Base-by-base conservation (phyloP, 2,329 filamentous ascomycete genomes). In the Penicillium sp. region DNA sequence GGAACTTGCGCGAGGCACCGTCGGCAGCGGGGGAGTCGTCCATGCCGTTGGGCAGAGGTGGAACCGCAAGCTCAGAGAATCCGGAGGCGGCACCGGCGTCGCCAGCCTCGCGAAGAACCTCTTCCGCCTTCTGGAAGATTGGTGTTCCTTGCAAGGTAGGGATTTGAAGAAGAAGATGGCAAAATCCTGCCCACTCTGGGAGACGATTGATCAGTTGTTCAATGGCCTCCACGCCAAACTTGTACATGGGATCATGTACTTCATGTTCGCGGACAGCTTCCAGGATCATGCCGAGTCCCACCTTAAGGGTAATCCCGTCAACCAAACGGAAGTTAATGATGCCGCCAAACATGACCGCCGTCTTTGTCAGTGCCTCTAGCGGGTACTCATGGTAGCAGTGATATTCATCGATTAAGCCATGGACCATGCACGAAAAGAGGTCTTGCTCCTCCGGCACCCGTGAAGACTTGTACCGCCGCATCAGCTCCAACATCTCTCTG, bases 381-480 rank as follows among this genome's bases (percentile, higher is more conserved):
- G 95, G 95, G 68, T 98, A 98, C 64, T 95, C 91, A 35, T 87
- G 83, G 67, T 96, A 98, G 65, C 95, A 95, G 47, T 86, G 86
- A 68, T 96, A 98, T 73, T 98, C 93, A 62, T 98, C 93, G 61
- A 98, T 96, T 3, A 98, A 77, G 0, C 93, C 93, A 64, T 96
- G 91, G 31, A 98, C 95, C 90, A 98, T 98, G 73, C 92, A 96
- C 12, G 92, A 88, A 67, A 98, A 98, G 6, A 96, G 81, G 66
- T 98, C 93, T 67, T 97, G 93, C 53, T 96, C 89, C 13, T 86
- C 75, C 1, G 89, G 80, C 52, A 93, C 87, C 42, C 83, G 82
- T 0, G 95, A 97, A 48, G 84, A 84, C 68, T 98, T 97, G 74
- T 95, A 95, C 48, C 82, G 81, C 56, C 89, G 85, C 63, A 98